phyloP scores from a whole-genome alignment of 2,329 filamentous ascomycete genomes.

The Neonectria coccinea region DNA sequence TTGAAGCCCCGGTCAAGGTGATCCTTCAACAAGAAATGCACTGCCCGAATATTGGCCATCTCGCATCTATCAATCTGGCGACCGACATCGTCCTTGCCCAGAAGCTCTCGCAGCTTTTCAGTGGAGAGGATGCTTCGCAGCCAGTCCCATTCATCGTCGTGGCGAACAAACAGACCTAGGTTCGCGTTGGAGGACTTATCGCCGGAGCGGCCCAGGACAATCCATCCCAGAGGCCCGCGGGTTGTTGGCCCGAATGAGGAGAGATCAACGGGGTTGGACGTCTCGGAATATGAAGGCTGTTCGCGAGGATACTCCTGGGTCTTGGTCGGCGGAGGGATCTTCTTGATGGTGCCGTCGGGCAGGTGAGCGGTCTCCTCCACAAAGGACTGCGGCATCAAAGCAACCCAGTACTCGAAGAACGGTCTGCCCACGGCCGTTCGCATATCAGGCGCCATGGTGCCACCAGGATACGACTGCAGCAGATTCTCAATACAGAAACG shows the following conservation, averaged over 20 bases:
- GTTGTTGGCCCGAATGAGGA: conserved; percentile 38
- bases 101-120: conserved; percentile 50
- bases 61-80: conserved; percentile 58
- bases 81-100: conserved; percentile 51
- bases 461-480: conserved; percentile 57
- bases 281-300: conserved; percentile 39
- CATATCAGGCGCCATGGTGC: conserved; percentile 54
- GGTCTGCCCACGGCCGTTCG: conserved; percentile 51
- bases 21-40: conserved; percentile 58
- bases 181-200: conserved; percentile 58
- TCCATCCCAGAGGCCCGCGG: conserved; percentile 43
- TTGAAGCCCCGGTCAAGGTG: conserved; percentile 57
- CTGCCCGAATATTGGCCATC: conserved; percentile 50
- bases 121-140: conserved; percentile 55
- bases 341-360: conserved; percentile 27
- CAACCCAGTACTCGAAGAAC: conserved; percentile 41
- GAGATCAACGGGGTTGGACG: conserved; percentile 30
- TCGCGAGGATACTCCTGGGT: conserved; percentile 25
- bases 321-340: conserved; percentile 29
- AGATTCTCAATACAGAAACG: conserved; percentile 41
- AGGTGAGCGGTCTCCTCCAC: conserved; percentile 33
- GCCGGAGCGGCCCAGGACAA: conserved; percentile 46
- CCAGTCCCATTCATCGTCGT: conserved; percentile 59
- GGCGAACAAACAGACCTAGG: conserved; percentile 57
- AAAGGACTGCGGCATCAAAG: conserved; percentile 43